Conservation (phyloP, 108 stramenopile genomes). For the Chaetoceros tenuissimus region DNA sequence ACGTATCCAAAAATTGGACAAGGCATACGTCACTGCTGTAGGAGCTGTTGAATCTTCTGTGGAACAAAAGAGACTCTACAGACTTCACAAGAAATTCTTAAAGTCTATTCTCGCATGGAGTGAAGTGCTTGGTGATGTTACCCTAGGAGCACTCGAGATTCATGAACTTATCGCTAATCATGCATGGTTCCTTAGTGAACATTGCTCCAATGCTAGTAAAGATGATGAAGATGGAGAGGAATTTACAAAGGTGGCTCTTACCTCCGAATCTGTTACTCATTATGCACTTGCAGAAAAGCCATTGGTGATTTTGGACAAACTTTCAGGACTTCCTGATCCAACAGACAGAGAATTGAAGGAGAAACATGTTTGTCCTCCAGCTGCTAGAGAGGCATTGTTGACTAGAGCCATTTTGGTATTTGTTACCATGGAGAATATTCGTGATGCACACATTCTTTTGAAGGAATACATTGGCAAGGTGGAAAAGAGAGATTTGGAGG, state of each 20-base stretch:
- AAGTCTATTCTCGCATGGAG: slow-evolving; percentile 57
- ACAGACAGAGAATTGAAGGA: slow-evolving; percentile 51
- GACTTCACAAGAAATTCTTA: slow-evolving; percentile 69
- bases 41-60: slow-evolving; percentile 21
- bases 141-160: slow-evolving; percentile 45
- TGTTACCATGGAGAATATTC: slow-evolving; percentile 64
- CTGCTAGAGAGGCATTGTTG: slow-evolving; percentile 68
- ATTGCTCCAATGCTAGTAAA: neutral
- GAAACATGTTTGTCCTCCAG: slow-evolving; percentile 67
- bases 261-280: slow-evolving; percentile 66
- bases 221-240: slow-evolving; percentile 47
- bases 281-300: slow-evolving; percentile 71
- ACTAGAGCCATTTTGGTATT: slow-evolving; percentile 68
- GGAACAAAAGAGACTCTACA: slow-evolving; percentile 54
- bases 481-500: slow-evolving; percentile 48
- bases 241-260: slow-evolving; percentile 37
- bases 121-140: slow-evolving; percentile 49
- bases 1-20: slow-evolving; percentile 37
- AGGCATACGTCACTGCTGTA: slow-evolving; percentile 49
- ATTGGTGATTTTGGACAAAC: slow-evolving; percentile 38
- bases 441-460: slow-evolving; percentile 55
- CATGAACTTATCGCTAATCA: slow-evolving; percentile 59
- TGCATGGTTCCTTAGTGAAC: slow-evolving; percentile 42
- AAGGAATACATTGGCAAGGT: slow-evolving; percentile 41
- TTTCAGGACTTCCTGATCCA: slow-evolving; percentile 58